Conservation (phyloP, 441 rosid genomes). For the Erysimum cheiri region DNA sequence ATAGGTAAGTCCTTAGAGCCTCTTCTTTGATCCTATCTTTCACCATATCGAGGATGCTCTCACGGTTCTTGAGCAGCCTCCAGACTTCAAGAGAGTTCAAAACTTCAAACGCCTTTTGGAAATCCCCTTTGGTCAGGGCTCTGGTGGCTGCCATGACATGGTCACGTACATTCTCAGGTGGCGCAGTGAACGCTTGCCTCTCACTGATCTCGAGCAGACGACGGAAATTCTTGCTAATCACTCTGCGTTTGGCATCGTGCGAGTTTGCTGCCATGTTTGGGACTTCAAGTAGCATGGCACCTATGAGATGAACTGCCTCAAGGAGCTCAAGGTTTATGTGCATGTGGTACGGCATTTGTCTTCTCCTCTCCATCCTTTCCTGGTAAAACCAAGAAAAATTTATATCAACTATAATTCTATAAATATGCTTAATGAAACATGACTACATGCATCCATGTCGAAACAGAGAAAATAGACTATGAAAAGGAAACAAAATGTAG, state of each 20-base stretch:
- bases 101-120: constrained; percentile 59
- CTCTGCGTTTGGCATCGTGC: constrained; percentile 61
- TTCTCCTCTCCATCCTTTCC: constrained; percentile 86
- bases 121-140: constrained; percentile 71
- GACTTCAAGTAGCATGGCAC: constrained; percentile 88
- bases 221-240: constrained; percentile 78
- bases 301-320: constrained; percentile 75
- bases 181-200: constrained; percentile 78
- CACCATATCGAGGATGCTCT: constrained; percentile 63
- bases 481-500: neutral
- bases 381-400: constrained; percentile 28
- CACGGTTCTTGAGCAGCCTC: constrained; percentile 64
- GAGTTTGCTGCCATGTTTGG: constrained; percentile 80
- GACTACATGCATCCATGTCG: constrained; percentile 6
- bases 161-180: constrained; percentile 81
- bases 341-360: constrained; percentile 91
- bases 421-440: neutral
- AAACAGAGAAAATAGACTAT: neutral
- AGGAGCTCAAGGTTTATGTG: constrained; percentile 85
- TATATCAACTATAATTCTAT: neutral
- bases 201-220: constrained; percentile 69
- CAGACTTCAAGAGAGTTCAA: constrained; percentile 71
- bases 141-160: constrained; percentile 83
- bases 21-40: constrained; percentile 77
- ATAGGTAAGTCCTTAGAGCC: constrained; percentile 71